Base-by-base conservation (phyloP, 1,284 basidiomycete species). In the Rhizopogon parksii region DNA sequence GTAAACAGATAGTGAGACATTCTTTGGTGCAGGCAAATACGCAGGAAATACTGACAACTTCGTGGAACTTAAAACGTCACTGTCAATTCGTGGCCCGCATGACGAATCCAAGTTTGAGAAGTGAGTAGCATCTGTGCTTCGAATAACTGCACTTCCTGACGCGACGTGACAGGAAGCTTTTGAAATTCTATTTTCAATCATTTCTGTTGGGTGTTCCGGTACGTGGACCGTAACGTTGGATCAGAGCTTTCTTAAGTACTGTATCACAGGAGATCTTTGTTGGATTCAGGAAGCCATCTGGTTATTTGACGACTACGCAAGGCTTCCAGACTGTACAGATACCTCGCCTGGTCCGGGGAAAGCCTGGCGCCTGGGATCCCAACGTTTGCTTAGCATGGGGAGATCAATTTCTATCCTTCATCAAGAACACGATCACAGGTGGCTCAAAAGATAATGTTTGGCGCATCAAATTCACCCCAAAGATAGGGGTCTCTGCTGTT, bases 141-240 rank as follows among this genome's bases (percentile, higher is more conserved):
- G 19, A n/a, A 34, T 30, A 30, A 17, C 4, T 32, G 17, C n/a
- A 11, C 19, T 47, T 64, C 19, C 56, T 25, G n/a, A 56, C 6
- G 32, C 11, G n/a, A 47, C 48, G 37, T 54, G 62, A 53, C 59
- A 87, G 86, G 65, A 97, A 97, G 65, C 71, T 97, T 40, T 79
- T 98, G 50, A 95, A 95, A 63, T 93, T 95, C 70, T 98, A 95
- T 77, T 85, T 95, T 53, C 95, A 99, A 63, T 95, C 91, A 2
- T 97, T 92, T 68, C 76, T 97, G 15, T 78, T 97, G 37, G 93
- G 94, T 39, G 86, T 96, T 17, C 89, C 89, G 11, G 90, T 93
- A 60, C 59, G 86, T 70, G 14, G 38, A 11, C 30, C 32, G 42
- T 21, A 8, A 34, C 6, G 11, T 17, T 27, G 43, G 35, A 49